A percentile compares a stretch with the other conserved stretches of the same genome.
phyloP scores from a whole-genome alignment of 306 rosid species.

The Ammopiptanthus mongolicus region DNA sequence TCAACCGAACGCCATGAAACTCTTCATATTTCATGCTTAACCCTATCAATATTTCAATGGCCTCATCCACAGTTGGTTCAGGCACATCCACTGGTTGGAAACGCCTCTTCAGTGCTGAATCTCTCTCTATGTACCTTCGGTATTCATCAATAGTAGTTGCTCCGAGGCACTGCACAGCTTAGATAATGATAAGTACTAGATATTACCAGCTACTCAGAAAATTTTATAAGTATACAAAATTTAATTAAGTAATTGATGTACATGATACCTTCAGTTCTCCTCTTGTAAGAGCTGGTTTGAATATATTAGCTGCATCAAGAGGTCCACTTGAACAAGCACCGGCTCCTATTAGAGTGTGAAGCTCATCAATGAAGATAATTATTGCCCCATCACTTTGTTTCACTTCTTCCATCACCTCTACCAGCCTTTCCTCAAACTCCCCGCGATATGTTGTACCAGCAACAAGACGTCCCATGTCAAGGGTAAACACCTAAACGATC shows the following conservation, averaged over 20 bases:
- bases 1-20: not conserved
- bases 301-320: not conserved
- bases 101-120: not conserved
- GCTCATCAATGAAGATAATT: slow-evolving; percentile 24
- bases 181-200: not conserved
- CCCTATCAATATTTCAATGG: not conserved
- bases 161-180: slow-evolving; percentile 5
- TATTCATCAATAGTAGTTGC: slow-evolving; percentile 14
- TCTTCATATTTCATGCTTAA: not conserved
- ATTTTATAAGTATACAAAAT: not conserved
- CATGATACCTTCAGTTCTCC: slow-evolving; percentile 7
- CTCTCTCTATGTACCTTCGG: slow-evolving; percentile 12
- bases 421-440: not conserved
- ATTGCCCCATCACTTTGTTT: not conserved
- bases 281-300: slow-evolving; percentile 12
- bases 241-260: not conserved
- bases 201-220: not conserved
- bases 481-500: slow-evolving; percentile 8
- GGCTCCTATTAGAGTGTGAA: slow-evolving; percentile 10
- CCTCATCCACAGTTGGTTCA: not conserved
- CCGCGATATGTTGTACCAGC: not conserved
- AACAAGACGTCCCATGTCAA: not conserved
- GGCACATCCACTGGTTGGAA: not conserved
- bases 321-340: not conserved
- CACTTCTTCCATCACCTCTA: not conserved